phyloP scores from a whole-genome alignment of 2,329 filamentous ascomycete species.

The Incumbomyces lentus region DNA sequence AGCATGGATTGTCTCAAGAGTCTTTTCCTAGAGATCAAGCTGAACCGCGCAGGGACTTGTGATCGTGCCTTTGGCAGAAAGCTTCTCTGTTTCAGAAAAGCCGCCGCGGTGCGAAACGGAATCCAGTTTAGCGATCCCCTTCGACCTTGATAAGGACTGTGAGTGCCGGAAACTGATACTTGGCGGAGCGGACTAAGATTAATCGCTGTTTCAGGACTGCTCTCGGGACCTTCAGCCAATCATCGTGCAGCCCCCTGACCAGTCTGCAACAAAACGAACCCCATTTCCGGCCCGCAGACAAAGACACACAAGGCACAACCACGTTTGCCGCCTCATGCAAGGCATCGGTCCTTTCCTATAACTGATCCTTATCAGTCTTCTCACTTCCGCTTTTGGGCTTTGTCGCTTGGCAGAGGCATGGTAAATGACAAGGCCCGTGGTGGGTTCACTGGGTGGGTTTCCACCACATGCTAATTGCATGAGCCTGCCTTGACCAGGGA shows the following conservation, averaged over 20 bases:
- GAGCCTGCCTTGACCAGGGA: no score
- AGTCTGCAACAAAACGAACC: not conserved
- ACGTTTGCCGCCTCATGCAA: not conserved
- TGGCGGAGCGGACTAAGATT: no score
- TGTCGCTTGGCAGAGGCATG: not conserved
- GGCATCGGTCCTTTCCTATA: not conserved
- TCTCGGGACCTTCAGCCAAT: not conserved
- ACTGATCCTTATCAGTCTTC: not conserved
- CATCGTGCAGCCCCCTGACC: not conserved
- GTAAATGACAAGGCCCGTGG: no score
- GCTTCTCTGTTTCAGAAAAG: no score
- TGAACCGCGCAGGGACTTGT: no score
- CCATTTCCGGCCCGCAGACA: not conserved
- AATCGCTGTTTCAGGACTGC: not conserved
- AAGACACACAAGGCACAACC: not conserved
- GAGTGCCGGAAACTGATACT: no score
- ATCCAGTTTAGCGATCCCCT: no score
- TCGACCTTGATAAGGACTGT: no score
- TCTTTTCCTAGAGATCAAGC: not conserved
- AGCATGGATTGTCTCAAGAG: not conserved
- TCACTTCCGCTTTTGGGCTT: not conserved
- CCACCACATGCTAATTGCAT: no score
- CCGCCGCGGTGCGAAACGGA: no score
- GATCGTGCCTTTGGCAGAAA: no score
- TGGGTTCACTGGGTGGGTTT: no score